Percentiles rank a stretch among this genome's conserved stretches.
Conservation (phyloP, 352 stramenopile species). For the Globisporangium lucens region DNA sequence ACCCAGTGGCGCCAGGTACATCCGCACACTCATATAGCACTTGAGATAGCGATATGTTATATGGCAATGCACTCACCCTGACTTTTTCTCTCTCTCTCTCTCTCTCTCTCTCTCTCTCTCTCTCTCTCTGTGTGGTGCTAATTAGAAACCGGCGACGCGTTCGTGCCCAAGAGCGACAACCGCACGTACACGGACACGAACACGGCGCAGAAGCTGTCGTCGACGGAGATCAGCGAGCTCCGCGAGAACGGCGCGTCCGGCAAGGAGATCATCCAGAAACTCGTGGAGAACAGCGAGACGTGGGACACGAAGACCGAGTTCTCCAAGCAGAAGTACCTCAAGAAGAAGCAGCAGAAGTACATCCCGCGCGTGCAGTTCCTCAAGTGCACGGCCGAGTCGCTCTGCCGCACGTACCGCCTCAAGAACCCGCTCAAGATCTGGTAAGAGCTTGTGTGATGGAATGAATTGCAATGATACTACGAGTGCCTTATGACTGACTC, state of each 20-base stretch:
- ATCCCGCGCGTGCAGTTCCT: slow-evolving; percentile 84
- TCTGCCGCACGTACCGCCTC: slow-evolving; percentile 87
- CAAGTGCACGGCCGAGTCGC: slow-evolving; percentile 84
- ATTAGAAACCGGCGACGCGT: slow-evolving; percentile 74
- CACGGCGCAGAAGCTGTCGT: slow-evolving; percentile 76
- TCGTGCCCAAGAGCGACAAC: slow-evolving; percentile 76
- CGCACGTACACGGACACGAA: slow-evolving; percentile 85
- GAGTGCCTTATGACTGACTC: neutral
- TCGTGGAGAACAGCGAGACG: slow-evolving; percentile 94
- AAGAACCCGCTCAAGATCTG: slow-evolving; percentile 91
- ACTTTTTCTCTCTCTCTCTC: neutral
- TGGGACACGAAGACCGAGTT: slow-evolving; percentile 95
- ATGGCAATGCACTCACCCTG: neutral
- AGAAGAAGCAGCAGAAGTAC: slow-evolving; percentile 94
- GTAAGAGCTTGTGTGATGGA: slow-evolving; percentile 21
- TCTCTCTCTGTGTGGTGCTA: neutral
- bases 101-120: neutral
- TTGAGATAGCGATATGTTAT: neutral
- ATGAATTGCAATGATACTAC: neutral
- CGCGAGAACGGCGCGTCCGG: slow-evolving; percentile 68
- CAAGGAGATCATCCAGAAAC: slow-evolving; percentile 88
- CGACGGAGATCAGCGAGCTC: slow-evolving; percentile 61
- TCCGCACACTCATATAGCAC: neutral
- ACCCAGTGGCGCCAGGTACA: slow-evolving; percentile 72
- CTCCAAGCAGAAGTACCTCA: slow-evolving; percentile 96